Evolutionary conservation across 768 basidiomycete genomes (phyloP), one percentile per base, ranked within the genome.

Genomic region (Suillus americanus): DNA sequence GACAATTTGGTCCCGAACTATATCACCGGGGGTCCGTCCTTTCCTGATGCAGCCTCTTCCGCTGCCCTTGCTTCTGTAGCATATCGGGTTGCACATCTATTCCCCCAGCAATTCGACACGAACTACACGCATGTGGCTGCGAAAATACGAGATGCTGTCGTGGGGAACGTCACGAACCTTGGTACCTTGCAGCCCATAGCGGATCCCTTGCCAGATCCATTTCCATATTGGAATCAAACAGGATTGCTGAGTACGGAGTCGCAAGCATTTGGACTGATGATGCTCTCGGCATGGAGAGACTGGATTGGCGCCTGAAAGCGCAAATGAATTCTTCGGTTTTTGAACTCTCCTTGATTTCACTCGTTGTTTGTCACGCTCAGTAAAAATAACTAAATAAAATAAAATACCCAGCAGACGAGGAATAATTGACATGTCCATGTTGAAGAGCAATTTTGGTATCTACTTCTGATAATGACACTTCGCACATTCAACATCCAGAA

Each of bases 1-100:
- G 68, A 77, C 25, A 71, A 75, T 25, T 66, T 81, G 37, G 60
- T 79, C 25, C 74, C 74, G 10, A 79, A 81, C 65, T 80, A 81
- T 68, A 67, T 81, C 43, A 67, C 70, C 51, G 73, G 73, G 40
- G 63, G 69, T 5, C 66, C 64, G 7, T n/a, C 60, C 1, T 80
- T 81, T 61, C 72, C 74, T 62, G 80, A 81, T 41, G 72, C 75
- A 3, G 72, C 80, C 1, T 71, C 76, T 10, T 75, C 79, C 0
- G 72, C 79, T 9, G 70, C 70, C 7, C 35, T 71, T 7, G 71
- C 71, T 5, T 69, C 70, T 3, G 71, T 71, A 23, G 71, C 67
- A 20, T 72, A 65, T 63, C 75, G 79, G 43, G 64, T 46, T n/a
- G 68, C 69, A 14, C 66, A 64, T 12, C 66, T 78, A n/a, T 67